These are phyloP conservation scores for Euphrasia arctica DNA, from an alignment of 305 asterid species.

Conservation along the genomic window DNA sequence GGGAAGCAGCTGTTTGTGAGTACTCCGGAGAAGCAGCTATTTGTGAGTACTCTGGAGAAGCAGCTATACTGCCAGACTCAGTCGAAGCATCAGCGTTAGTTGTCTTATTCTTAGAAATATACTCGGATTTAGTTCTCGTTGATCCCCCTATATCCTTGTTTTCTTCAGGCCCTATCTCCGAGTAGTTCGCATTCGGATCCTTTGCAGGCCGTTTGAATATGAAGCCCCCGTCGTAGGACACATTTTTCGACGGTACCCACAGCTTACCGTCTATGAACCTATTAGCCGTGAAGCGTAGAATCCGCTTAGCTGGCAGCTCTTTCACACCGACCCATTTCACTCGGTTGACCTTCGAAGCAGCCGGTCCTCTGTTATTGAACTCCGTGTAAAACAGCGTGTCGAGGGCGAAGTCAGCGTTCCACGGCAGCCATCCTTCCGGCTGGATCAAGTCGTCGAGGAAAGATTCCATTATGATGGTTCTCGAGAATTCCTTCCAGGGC, in stretches of 20 bases:
- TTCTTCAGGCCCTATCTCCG: slow-evolving; percentile 62
- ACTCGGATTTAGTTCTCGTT: background rate
- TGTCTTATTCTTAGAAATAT: background rate
- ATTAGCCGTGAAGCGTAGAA: slow-evolving; percentile 47
- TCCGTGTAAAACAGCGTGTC: slow-evolving; percentile 63
- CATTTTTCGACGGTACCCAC: slow-evolving; percentile 44
- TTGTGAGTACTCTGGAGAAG: slow-evolving; percentile 11
- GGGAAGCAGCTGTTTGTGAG: slow-evolving; percentile 22
- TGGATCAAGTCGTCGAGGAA: slow-evolving; percentile 56
- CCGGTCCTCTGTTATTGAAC: slow-evolving; percentile 74
- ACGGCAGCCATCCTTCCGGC: slow-evolving; percentile 67
- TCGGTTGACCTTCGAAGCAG: slow-evolving; percentile 46
- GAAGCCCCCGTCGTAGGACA: slow-evolving; percentile 51
- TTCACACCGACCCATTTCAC: slow-evolving; percentile 55
- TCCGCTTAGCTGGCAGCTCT: slow-evolving; percentile 45
- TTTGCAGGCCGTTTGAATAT: slow-evolving; percentile 49
- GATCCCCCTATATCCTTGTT: slow-evolving; percentile 47
- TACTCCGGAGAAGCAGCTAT: slow-evolving; percentile 24
- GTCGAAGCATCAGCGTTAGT: background rate
- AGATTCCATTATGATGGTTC: slow-evolving; percentile 74
- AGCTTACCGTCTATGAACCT: slow-evolving; percentile 46
- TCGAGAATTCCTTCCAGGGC: slow-evolving; percentile 81
- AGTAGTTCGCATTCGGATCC: slow-evolving; percentile 43
- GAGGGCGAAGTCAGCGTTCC: slow-evolving; percentile 51
- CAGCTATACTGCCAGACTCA: background rate